Evolutionary conservation across 257 asterid genomes (phyloP).

Genomic region (Linderniella brevidens): DNA sequence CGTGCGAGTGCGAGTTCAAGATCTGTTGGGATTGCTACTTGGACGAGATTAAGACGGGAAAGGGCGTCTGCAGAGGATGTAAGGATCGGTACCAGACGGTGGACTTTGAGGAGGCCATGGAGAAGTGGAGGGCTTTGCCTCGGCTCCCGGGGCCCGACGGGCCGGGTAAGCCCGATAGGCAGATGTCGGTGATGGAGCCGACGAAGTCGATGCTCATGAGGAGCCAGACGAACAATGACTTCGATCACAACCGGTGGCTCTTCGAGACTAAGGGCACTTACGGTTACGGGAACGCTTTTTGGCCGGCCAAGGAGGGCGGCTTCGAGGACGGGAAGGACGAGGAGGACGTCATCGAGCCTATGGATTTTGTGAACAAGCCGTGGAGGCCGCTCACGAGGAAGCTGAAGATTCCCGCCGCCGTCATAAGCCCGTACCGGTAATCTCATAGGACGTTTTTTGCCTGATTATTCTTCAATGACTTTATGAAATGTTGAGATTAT

Average conservation of each 20-base stretch:
- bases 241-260: conserved; percentile 67
- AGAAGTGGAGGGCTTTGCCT: conserved; percentile 22
- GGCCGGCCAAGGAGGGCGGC: conserved; percentile 61
- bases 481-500: too few species aligned
- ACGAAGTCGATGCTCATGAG: conserved; percentile 45
- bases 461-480: too few species aligned
- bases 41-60: conserved; percentile 49
- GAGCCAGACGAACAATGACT: conserved; percentile 55
- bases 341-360: not conserved
- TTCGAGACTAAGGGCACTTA: conserved; percentile 69
- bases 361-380: not conserved
- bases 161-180: conserved; percentile 52
- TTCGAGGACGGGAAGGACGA: conserved; percentile 22
- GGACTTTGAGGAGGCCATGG: conserved; percentile 38
- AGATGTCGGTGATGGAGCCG: conserved; percentile 53
- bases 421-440: not conserved
- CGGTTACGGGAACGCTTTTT: conserved; percentile 74
- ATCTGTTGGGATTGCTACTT: conserved; percentile 56
- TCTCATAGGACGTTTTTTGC: too few species aligned
- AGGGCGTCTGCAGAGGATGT: conserved; percentile 58
- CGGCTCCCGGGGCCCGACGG: conserved; percentile 44
- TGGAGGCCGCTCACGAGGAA: conserved; percentile 1
- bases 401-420: not conserved
- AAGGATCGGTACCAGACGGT: conserved; percentile 49
- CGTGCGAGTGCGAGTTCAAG: conserved; percentile 71